Evolutionary conservation across 495 filamentous ascomycete species (phyloP), one percentile per base, ranked within the genome.

Genomic region (Penicillium cinerascens): DNA sequence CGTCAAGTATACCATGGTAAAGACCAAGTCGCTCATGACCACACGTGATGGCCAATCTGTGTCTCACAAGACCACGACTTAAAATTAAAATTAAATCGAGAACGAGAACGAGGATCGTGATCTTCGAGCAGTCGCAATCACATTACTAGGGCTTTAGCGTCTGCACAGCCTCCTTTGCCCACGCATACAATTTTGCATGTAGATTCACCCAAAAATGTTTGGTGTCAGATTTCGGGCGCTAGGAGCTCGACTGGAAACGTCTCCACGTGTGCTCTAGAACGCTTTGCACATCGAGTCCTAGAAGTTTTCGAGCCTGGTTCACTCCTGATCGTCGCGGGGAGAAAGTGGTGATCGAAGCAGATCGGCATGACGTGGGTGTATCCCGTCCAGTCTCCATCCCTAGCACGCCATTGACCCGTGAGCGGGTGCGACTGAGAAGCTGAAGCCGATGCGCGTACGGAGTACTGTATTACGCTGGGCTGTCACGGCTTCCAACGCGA

Each of bases 151-250:
- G 42, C 42, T 44, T 52, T 42, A 35, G 47, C 38, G 47, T 13
- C 20, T 42, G 49, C 49, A 52, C 49, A 52, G 49, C 49, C 49
- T 45, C 42, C 42, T 27, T 52, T 17, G 15, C 16, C 13, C 6
- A 11, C 17, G 11, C 40, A 8, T 20, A 23, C 29, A 38, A n/a
- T 8, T n/a, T 6, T 22, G 17, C 10, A 42, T 10, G 22, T 33
- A 33, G 29, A 33, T 0, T 33, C 29, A 33, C 11, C 29, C 13
- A 33, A 13, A 33, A 3, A 33, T 13, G 29, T 33, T 33, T 10
- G 29, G 38, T 41, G 38, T 9, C 38, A 21, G 20, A 26, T 7
- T 44, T 17, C 42, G 22, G 42, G 42, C 42, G 21, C 22, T 27
- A 27, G 20, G 9, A 9, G 25, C 29, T 33, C 29, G 11, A 6